phyloP scores from a whole-genome alignment of 441 rosid species.

The Gossypium davidsonii region DNA sequence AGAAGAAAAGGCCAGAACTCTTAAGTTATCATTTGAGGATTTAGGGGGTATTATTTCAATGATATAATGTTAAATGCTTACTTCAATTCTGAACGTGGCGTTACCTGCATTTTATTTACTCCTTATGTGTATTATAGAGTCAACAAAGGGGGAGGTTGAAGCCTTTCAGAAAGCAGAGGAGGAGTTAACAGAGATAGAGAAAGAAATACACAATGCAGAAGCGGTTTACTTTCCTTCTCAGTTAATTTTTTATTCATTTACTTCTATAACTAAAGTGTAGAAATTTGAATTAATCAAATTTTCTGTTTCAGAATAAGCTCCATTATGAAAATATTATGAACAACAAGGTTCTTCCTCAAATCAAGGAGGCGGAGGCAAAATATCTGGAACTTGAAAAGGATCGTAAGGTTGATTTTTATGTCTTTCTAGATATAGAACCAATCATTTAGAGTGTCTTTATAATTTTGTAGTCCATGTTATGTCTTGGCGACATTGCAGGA shows the following conservation, averaged over 20 bases:
- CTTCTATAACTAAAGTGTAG: constrained; percentile 4
- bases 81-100: constrained; percentile 1
- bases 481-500: constrained; percentile 46
- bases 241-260: not conserved
- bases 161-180: constrained; percentile 75
- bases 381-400: constrained; percentile 47
- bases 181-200: constrained; percentile 68
- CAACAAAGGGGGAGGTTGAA: constrained; percentile 66
- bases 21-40: constrained; percentile 52
- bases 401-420: constrained; percentile 45
- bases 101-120: constrained; percentile 9
- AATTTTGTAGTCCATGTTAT: not conserved
- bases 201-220: constrained; percentile 51
- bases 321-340: constrained; percentile 80
- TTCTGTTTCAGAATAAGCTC: constrained; percentile 52
- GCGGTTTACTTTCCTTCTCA: constrained; percentile 34
- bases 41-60: constrained; percentile 52
- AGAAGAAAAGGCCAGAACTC: constrained; percentile 48
- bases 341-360: constrained; percentile 63
- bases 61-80: constrained; percentile 2
- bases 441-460: constrained; percentile 4
- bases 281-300: constrained; percentile 20
- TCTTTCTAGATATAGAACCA: constrained; percentile 11
- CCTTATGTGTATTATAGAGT: constrained; percentile 35
- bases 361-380: constrained; percentile 59